Percentiles rank a stretch among this genome's conserved stretches.
phyloP scores from a whole-genome alignment of 352 stramenopile species.

The Blastocystis sp. region DNA sequence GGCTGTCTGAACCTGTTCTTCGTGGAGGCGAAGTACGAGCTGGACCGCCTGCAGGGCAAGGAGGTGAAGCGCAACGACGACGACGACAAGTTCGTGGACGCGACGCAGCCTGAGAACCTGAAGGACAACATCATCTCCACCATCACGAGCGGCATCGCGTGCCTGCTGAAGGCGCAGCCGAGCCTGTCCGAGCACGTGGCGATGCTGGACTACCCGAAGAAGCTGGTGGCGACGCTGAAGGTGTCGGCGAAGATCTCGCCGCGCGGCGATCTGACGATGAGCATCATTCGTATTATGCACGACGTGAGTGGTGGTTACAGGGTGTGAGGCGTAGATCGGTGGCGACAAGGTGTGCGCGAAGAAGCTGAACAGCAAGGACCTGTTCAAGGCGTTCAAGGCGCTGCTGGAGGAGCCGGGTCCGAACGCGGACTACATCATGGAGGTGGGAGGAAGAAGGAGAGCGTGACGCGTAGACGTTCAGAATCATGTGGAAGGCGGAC shows the following conservation, averaged over 20 bases:
- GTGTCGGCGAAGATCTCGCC: conserved; percentile 24
- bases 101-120: conserved; percentile 71
- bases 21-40: conserved; percentile 72
- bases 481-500: conserved; percentile 77
- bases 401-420: conserved; percentile 51
- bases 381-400: conserved; percentile 36
- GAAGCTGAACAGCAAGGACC: conserved; percentile 64
- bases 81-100: conserved; percentile 73
- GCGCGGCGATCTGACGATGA: conserved; percentile 67
- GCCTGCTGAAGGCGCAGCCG: conserved; percentile 68
- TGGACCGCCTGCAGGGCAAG: conserved; percentile 64
- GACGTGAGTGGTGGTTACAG: conserved; percentile 7
- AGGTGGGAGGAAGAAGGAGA: conserved; percentile 1
- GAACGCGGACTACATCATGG: conserved; percentile 71
- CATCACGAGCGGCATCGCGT: conserved; percentile 73
- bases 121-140: conserved; percentile 75
- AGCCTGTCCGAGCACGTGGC: conserved; percentile 73
- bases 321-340: conserved; percentile 38
- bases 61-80: conserved; percentile 70
- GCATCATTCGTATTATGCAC: conserved; percentile 73
- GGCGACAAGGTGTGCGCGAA: conserved; percentile 65
- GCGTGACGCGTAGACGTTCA: conserved; percentile 27
- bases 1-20: conserved; percentile 76
- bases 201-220: conserved; percentile 73
- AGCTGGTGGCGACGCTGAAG: conserved; percentile 73